Conservation (phyloP, 1,284 basidiomycete genomes). For the Amylostereum areolatum region DNA sequence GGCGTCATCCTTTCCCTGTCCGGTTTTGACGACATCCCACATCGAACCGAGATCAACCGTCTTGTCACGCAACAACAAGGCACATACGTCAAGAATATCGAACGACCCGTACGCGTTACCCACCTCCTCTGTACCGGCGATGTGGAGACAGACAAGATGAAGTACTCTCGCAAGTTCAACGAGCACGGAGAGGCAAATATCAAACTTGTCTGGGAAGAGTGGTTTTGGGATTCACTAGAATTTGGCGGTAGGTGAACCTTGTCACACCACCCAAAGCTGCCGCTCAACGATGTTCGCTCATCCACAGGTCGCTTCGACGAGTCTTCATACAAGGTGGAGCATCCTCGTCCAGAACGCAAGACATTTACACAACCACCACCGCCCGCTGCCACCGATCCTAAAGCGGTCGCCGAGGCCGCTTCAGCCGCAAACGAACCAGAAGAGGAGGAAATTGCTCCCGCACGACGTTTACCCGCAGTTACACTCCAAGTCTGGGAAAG, state of each 20-base stretch:
- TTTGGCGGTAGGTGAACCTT: constrained; percentile 45
- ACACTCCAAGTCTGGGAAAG: constrained; percentile 63
- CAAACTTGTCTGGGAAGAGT: constrained; percentile 76
- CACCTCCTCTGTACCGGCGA: constrained; percentile 60
- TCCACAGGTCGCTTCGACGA: constrained; percentile 43
- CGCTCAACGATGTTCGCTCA: constrained; percentile 3
- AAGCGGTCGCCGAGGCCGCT: constrained; percentile 11
- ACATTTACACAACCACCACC: constrained; percentile 12
- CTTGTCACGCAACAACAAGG: constrained; percentile 50
- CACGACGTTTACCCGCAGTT: constrained; percentile 49
- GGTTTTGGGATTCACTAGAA: constrained; percentile 77
- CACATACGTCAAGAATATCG: constrained; percentile 51
- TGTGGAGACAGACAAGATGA: constrained; percentile 61
- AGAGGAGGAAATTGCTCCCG: constrained; percentile 47
- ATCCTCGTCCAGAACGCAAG: constrained; percentile 53
- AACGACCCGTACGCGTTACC: constrained; percentile 63
- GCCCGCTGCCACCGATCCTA: constrained; percentile 48
- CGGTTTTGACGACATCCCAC: constrained; percentile 51
- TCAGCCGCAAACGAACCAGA: constrained; percentile 25
- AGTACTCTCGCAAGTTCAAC: constrained; percentile 65
- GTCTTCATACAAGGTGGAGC: constrained; percentile 47
- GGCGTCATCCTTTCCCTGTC: constrained; percentile 60
- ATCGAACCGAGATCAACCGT: constrained; percentile 52
- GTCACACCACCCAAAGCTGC: neutral
- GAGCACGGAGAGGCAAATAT: constrained; percentile 57